Base-by-base conservation (phyloP, 2,329 filamentous ascomycete genomes). In the Colletotrichum noveboracense region DNA sequence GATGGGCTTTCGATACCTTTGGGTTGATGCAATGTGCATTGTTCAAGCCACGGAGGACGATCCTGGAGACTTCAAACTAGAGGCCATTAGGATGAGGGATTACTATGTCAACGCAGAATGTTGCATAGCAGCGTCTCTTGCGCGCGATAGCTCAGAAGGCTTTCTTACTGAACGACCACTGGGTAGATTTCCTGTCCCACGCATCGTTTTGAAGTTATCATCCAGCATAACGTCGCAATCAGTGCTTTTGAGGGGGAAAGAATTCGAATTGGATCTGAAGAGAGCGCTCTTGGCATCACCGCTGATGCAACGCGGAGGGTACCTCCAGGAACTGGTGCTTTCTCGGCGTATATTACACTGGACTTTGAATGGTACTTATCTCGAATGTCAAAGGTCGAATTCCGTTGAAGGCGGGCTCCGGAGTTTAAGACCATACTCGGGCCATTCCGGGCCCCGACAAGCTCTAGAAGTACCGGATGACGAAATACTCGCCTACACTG, bases 401-500 rank as follows among this genome's bases (percentile, higher is more conserved):
- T 38, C 18, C 7, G 2, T 38, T 3, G 36, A 38, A 38, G 36
- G 36, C 36, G 3, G 36, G n/a, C n/a, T n/a, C n/a, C n/a, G n/a
- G n/a, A n/a, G n/a, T n/a, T n/a, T n/a, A n/a, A n/a, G n/a, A n/a
- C n/a, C n/a, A n/a, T n/a, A n/a, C n/a, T n/a, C n/a, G n/a, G n/a
- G n/a, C n/a, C n/a, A n/a, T n/a, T n/a, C n/a, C n/a, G n/a, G n/a
- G n/a, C 34, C 34, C 34, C 34, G 34, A 36, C 6, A 14, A 2
- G 13, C 2, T 38, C 36, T 38, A 38, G 36, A 14, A 38, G 7
- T 18, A 0, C 0, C 14, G 7, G 36, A 38, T 16, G 4, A 4
- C 4, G 7, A 18, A 16, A 2, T 8, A 0, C 14, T 8, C 14
- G 16, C 1, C 4, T 8, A 38, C 14, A 1, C 13, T 38, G 36